These are phyloP conservation scores for Pythium guiyangense DNA, from an alignment of 352 stramenopile species.

Conservation along the genomic window DNA sequence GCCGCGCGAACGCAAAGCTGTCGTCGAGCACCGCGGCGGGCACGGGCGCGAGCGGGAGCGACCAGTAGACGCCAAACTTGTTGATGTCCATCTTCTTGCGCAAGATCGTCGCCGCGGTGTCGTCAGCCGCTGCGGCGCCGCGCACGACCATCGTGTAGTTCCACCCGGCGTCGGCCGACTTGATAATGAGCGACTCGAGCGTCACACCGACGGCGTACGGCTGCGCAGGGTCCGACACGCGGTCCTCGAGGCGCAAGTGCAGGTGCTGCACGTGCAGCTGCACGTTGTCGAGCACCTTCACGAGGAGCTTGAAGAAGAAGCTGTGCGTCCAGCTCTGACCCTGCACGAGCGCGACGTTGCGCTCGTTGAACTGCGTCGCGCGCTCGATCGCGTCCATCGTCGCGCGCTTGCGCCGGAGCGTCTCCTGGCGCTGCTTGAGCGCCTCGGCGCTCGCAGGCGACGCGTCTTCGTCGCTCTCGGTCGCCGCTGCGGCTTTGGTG, in stretches of 20 bases:
- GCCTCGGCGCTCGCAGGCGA: conserved; percentile 3
- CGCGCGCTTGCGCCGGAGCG: conserved; percentile 66
- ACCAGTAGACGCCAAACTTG: conserved; percentile 80
- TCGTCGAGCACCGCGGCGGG: conserved; percentile 40
- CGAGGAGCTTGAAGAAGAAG: conserved; percentile 72
- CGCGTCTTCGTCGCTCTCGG: conserved; percentile 3
- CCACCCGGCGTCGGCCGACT: conserved; percentile 74
- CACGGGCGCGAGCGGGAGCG: conserved; percentile 42
- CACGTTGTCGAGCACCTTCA: conserved; percentile 84
- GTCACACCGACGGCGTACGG: conserved; percentile 69
- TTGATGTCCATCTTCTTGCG: conserved; percentile 83
- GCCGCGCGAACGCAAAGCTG: conserved; percentile 45
- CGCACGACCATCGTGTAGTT: conserved; percentile 83
- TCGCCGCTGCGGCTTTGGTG: conserved; percentile 14
- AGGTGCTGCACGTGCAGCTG: conserved; percentile 77
- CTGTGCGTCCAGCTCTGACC: conserved; percentile 58
- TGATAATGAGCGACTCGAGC: conserved; percentile 75
- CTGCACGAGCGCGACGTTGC: conserved; percentile 20
- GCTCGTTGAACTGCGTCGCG: conserved; percentile 56
- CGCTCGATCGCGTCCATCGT: conserved; percentile 78
- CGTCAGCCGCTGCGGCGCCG: conserved; percentile 6
- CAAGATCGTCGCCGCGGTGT: conserved; percentile 32
- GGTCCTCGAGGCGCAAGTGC: conserved; percentile 69
- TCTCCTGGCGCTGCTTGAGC: conserved; percentile 25
- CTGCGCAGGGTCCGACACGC: conserved; percentile 30